Evolutionary conservation across 2,329 filamentous ascomycete genomes (phyloP).

Genomic region (Alternaria postmessia): DNA sequence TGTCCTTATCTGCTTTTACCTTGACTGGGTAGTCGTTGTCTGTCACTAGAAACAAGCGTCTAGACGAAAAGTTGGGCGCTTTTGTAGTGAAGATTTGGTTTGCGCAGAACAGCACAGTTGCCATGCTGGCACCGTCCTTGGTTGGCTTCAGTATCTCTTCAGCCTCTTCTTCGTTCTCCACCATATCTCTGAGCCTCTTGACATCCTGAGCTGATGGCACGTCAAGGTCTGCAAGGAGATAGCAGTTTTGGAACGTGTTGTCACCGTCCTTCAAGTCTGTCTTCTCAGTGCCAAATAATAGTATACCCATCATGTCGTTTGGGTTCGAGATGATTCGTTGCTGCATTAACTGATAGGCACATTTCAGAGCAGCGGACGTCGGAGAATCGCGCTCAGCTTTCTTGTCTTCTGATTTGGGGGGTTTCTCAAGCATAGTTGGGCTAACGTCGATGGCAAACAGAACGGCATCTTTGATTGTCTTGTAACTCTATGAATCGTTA

Average conservation of each 20-base stretch:
- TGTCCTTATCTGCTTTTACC: conserved; percentile 75
- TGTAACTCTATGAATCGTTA: conserved; percentile 70
- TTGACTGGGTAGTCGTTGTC: conserved; percentile 84
- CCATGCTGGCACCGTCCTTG: conserved; percentile 76
- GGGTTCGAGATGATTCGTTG: conserved; percentile 98
- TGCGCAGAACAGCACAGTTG: conserved; percentile 90
- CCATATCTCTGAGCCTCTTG: conserved; percentile 76
- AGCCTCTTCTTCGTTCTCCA: conserved; percentile 78
- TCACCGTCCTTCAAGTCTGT: conserved; percentile 61
- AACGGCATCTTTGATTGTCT: conserved; percentile 95
- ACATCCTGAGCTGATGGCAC: conserved; percentile 88
- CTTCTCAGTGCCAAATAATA: conserved; percentile 89
- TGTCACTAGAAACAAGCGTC: conserved; percentile 93
- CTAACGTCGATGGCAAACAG: conserved; percentile 94
- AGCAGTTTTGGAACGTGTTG: conserved; percentile 85
- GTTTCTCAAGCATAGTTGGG: conserved; percentile 79
- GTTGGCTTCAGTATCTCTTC: conserved; percentile 74
- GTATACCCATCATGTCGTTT: conserved; percentile 94
- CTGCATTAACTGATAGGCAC: conserved; percentile 94
- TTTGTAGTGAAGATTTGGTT: conserved; percentile 97
- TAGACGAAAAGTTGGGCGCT: conserved; percentile 90
- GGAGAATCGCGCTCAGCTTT: conserved; percentile 82
- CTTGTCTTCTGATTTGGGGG: conserved; percentile 68
- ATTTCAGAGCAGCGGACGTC: conserved; percentile 85
- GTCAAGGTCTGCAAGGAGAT: conserved; percentile 87